phyloP scores from a whole-genome alignment of 2,329 filamentous ascomycete genomes.

The Stagonosporopsis chrysanthemi region DNA sequence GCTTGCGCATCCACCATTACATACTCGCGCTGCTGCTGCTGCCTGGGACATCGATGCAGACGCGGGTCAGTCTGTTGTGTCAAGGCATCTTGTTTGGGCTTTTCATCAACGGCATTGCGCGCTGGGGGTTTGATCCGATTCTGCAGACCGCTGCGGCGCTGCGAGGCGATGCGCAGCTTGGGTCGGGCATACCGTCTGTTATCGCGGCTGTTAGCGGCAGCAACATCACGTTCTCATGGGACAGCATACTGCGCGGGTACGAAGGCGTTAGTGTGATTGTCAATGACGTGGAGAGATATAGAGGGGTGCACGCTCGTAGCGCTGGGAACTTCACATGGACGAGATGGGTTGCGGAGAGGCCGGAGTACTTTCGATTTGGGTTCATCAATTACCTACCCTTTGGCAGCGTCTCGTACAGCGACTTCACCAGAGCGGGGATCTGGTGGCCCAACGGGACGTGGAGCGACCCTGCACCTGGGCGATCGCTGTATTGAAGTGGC shows the following conservation, averaged over 20 bases:
- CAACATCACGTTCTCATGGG: slow-evolving; percentile 56
- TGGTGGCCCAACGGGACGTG: slow-evolving; percentile 45
- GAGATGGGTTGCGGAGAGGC: slow-evolving; percentile 49
- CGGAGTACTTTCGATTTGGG: slow-evolving; percentile 48
- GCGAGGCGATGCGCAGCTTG: slow-evolving; percentile 60
- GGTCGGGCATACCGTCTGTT: slow-evolving; percentile 64
- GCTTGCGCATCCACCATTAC: slow-evolving; percentile 92
- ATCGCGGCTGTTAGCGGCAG: slow-evolving; percentile 49
- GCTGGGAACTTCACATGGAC: slow-evolving; percentile 65
- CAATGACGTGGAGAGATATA: slow-evolving; percentile 83
- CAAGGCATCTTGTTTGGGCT: slow-evolving; percentile 89
- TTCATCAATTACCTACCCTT: slow-evolving; percentile 43
- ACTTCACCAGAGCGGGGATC: slow-evolving; percentile 45
- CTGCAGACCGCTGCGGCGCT: slow-evolving; percentile 80
- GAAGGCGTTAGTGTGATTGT: slow-evolving; percentile 84
- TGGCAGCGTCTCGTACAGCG: slow-evolving; percentile 40
- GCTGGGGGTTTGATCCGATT: slow-evolving; percentile 91
- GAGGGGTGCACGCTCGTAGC: slow-evolving; percentile 64
- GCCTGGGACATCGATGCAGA: slow-evolving; percentile 88
- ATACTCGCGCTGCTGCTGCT: slow-evolving; percentile 87
- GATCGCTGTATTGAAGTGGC: slow-evolving; percentile 10
- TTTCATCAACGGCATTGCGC: slow-evolving; percentile 90
- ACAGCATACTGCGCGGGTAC: slow-evolving; percentile 57
- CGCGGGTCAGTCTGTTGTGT: slow-evolving; percentile 82
- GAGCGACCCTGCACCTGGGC: slow-evolving; percentile 23